Evolutionary conservation across 495 filamentous ascomycete species (phyloP), one percentile per base, ranked within the genome.

Genomic region (Aspergillus baeticus): DNA sequence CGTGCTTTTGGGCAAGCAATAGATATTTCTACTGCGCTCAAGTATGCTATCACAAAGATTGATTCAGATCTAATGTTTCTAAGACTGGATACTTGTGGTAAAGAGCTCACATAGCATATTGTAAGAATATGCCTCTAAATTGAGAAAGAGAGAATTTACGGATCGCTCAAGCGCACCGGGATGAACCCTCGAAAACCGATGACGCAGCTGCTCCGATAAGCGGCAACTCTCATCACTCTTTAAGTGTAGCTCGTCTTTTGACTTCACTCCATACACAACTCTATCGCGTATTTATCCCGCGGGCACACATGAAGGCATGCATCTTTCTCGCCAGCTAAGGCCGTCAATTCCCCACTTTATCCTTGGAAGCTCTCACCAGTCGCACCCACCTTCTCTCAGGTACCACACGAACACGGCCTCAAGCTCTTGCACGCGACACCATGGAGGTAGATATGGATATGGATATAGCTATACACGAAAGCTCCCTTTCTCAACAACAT

Each of bases 401-500:
- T 41, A 41, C 35, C 39, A 34, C 21, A 18, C 3, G 5, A 18
- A 47, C 23, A 11, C 47, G 13, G 6, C 44, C 22, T 6, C 14
- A 10, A 49, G 14, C 49, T 38, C 26, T 36, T 47, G n/a, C 44
- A 36, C 23, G 43, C 15, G 10, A 26, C 35, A 17, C 22, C 46
- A 14, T 49, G 37, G 7, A 37, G 10, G 14, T 49, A 50, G 34
- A 26, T 1, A 29, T 45, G 42, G 42, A 5, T 6, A 50, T 13
- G 17, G 46, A 29, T 13, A 22, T 29, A 29, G 26, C 20, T 15
- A 43, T 17, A 51, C 26, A 15, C 21, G 38, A 11, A 48, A 29
- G 31, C 18, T 33, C 13, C 17, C 60, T 14, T 82, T 84, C 62
- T 76, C 80, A 67, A 70, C 73, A 70, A 76, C 56, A 21, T 55